Evolutionary conservation across 78 protist genomes (phyloP), one percentile per base, ranked within the genome.

Genomic region (Cyanophora paradoxa): DNA sequence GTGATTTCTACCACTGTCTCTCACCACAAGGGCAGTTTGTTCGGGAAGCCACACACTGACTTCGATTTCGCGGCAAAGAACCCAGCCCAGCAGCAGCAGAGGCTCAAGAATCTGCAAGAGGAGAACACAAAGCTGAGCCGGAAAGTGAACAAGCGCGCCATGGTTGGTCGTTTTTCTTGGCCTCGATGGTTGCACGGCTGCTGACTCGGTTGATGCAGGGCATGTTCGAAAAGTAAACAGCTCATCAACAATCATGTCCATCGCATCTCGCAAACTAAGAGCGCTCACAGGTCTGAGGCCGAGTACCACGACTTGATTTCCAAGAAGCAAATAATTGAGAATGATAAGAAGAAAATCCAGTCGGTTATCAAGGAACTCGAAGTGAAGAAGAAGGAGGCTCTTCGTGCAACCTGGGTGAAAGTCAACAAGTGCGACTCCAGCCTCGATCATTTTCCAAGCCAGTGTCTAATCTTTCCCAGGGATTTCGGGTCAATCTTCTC

Each of bases 401-500:
- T 97, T n/a, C 48, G 70, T 13, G 37, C 50, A 33, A 94, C 98
- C 20, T 91, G 91, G 89, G 39, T 24, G 11, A 81, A 83, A 24
- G 96, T 92, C 28, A 88, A 89, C 70, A 54, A 37, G 24, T 48
- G 34, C 50, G 48, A 5, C 40, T 66, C 36, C 36, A 16, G 22
- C 7, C 7, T 59, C 36, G 7, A 14, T 13, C 50, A 44, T 13
- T 19, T 20, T 26, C 28, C 50, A 40, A 36, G 17, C 0, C 63
- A 36, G 33, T 37, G 85, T 84, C 50, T 44, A 40, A 6, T 16
- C 61, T 6, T 16, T 19, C 61, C 61, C 80, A 1, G 62, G 20
- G 93, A 86, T 77, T 94, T 93, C 83, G 88, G 95, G 34, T 34
- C 78, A 20, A 95, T 97, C 58, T 97, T 97, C 74, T 76, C 87